These are phyloP conservation scores for Sphagnum fallax DNA, from an alignment of 228 moss, liverwort and hornwort genomes.

Conservation along the genomic window DNA sequence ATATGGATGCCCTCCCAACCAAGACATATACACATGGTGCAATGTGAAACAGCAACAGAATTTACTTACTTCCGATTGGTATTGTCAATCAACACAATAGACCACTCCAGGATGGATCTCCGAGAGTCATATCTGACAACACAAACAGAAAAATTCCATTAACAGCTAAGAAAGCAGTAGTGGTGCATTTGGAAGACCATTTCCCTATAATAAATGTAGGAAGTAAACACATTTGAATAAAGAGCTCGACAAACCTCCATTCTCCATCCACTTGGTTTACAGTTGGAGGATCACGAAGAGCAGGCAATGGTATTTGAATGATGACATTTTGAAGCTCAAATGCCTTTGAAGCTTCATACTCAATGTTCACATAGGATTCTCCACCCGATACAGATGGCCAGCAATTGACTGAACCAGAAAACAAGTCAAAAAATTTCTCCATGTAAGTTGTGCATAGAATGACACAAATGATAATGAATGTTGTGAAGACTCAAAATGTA, in stretches of 20 bases:
- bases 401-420: slow-evolving; percentile 34
- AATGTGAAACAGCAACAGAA: too few relatives aligned
- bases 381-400: slow-evolving; percentile 51
- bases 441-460: neutral
- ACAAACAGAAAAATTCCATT: neutral
- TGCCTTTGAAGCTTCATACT: slow-evolving; percentile 35
- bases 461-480: too few relatives aligned
- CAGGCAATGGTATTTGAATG: slow-evolving; percentile 50
- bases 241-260: slow-evolving; percentile 23
- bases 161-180: too few relatives aligned
- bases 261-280: slow-evolving; percentile 57
- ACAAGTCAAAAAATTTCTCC: neutral
- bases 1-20: too few relatives aligned
- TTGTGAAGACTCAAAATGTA: too few relatives aligned
- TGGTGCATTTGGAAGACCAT: too few relatives aligned
- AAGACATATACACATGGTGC: too few relatives aligned
- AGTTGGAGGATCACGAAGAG: slow-evolving; percentile 37
- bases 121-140: slow-evolving; percentile 38
- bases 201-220: too few relatives aligned
- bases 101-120: slow-evolving; percentile 43
- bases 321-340: slow-evolving; percentile 49
- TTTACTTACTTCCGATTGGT: slow-evolving; percentile 41
- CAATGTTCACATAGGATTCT: slow-evolving; percentile 46
- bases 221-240: neutral
- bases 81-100: slow-evolving; percentile 41